Conservation (phyloP, 1,139 yeast species). For the Candida labiduridarum region DNA sequence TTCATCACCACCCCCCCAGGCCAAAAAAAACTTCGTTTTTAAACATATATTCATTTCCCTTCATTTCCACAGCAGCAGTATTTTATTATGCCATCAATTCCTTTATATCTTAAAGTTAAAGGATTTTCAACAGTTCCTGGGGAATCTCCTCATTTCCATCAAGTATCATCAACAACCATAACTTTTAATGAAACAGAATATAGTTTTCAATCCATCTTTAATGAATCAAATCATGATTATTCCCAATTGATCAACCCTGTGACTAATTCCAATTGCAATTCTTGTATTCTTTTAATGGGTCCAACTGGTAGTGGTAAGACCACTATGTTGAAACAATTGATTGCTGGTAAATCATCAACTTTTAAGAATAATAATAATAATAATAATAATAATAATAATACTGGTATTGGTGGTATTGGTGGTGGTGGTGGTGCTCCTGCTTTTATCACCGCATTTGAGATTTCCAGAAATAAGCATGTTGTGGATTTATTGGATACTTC, state of each 20-base stretch:
- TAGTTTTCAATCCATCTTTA: conserved; percentile 24
- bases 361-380: neutral
- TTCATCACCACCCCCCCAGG: too few relatives aligned
- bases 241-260: conserved; percentile 16
- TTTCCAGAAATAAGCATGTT: conserved; percentile 28
- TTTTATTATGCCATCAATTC: conserved; percentile 23
- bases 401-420: too few relatives aligned
- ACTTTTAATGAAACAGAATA: conserved; percentile 23
- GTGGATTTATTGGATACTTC: conserved; percentile 25
- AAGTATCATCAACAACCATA: conserved; percentile 20
- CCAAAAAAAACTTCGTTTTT: too few relatives aligned
- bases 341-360: conserved; percentile 16
- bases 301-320: conserved; percentile 42
- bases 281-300: conserved; percentile 31
- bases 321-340: conserved; percentile 24
- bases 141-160: conserved; percentile 10
- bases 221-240: conserved; percentile 13
- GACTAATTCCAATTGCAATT: conserved; percentile 14
- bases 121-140: conserved; percentile 9
- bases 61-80: too few relatives aligned
- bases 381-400: too few relatives aligned
- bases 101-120: conserved; percentile 29
- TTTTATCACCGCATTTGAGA: conserved; percentile 31
- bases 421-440: conserved; percentile 16
- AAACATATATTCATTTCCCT: too few relatives aligned